Evolutionary conservation across 2,329 filamentous ascomycete species (phyloP).

Genomic region (Raffaelea deltoideospora): DNA sequence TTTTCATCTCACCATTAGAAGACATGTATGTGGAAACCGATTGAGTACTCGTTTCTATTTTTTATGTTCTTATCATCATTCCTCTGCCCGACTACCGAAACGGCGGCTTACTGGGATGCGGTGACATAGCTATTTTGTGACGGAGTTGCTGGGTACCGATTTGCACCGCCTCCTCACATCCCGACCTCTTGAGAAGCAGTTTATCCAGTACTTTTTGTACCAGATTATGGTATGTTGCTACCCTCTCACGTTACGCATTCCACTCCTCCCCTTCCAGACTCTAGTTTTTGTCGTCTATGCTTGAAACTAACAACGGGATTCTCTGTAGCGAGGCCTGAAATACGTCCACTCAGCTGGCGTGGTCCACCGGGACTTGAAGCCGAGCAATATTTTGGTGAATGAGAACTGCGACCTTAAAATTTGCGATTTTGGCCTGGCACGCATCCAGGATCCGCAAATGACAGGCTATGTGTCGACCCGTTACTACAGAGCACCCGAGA

Average conservation of each 20-base stretch:
- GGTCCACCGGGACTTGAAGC: constrained; percentile 93
- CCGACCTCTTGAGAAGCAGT: constrained; percentile 93
- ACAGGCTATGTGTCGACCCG: constrained; percentile 96
- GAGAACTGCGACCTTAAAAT: constrained; percentile 99
- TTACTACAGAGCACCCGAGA: constrained; percentile 97
- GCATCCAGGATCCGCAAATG: constrained; percentile 99
- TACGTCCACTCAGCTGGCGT: constrained; percentile 98
- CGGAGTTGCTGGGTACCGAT: constrained; percentile 91
- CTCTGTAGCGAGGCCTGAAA: constrained; percentile 76
- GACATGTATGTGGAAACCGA: constrained; percentile 66
- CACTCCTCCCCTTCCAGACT: neutral
- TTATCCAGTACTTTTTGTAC: constrained; percentile 99
- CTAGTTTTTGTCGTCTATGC: constrained; percentile 1
- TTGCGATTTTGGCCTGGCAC: constrained; percentile 93
- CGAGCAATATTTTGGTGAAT: constrained; percentile 97
- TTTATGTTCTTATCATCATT: too few species aligned
- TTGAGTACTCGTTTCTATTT: too few species aligned
- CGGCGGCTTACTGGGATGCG: neutral
- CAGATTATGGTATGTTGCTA: constrained; percentile 90
- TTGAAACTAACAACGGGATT: too few species aligned
- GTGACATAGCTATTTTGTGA: constrained; percentile 86
- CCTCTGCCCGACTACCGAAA: neutral
- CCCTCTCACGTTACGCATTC: constrained; percentile 2
- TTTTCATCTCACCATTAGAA: constrained; percentile 97
- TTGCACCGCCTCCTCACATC: constrained; percentile 91